Evolutionary conservation across 352 stramenopile species (phyloP), one percentile per base, ranked within the genome.

Genomic region (Globisporangium mamillatum): DNA sequence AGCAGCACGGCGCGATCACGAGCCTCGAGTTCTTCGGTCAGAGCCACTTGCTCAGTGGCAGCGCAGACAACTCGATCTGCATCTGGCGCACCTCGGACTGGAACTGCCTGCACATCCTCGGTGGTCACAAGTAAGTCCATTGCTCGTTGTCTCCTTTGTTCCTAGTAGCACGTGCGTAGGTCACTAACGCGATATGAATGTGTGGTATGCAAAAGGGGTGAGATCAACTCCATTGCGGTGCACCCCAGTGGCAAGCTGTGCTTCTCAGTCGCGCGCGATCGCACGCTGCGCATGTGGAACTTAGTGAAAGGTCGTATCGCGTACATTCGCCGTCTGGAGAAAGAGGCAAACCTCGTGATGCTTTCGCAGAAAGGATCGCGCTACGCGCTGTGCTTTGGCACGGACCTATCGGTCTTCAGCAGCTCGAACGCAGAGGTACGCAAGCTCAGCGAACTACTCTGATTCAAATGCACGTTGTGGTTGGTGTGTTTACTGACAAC

Each of bases 261-360:
- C 56, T 91, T 97, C 41, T 96, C 89, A 1, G 85, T 95, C 3
- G 86, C 88, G 6, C 79, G 79, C 9, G 90, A 97, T 53, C 79
- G 83, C 56, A 97, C 89, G 55, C 71, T 97, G 70, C 86, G 89
- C 46, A 93, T 97, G 84, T 97, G 90, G 90, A 96, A 97, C 75
- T 70, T 97, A 2, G 85, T 97, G 32, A 95, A 95, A 57, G 90
- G 90, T 24, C 87, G 89, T 53, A 92, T 91, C n/a, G 86, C 86
- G 12, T 96, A 91, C 74, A 96, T 96, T 65, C 85, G 88, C 34
- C 85, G 89, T 24, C 75, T 96, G 2, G 89, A 95, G 64, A 89
- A 92, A 55, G 86, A 95, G 67, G 84, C 89, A 10, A 77, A 83
- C 29, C 66, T 89, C 22, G 86, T 94, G 29, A 80, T 89, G 65